phyloP scores from a whole-genome alignment of 768 basidiomycete species.

The Aureoboletus auriporus region DNA sequence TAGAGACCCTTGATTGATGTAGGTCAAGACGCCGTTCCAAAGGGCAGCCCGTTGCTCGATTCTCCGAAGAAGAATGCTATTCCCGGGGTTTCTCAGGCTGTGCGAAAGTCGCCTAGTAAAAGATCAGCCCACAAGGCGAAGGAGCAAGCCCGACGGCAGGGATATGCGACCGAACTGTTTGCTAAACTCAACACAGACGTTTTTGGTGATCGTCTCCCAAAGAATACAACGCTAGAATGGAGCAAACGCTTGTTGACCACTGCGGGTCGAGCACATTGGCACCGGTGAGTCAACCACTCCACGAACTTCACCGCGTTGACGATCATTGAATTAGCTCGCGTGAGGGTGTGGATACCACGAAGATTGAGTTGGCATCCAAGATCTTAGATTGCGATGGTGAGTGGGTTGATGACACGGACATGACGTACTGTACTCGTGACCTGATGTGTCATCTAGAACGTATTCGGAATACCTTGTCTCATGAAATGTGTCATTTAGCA shows the following conservation, averaged over 20 bases:
- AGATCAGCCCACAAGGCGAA: constrained; percentile 32
- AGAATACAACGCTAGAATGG: constrained; percentile 58
- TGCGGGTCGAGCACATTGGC: constrained; percentile 67
- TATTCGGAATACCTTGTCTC: constrained; percentile 76
- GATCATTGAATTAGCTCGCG: constrained; percentile 37
- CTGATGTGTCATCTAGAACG: constrained; percentile 48
- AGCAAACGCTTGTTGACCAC: constrained; percentile 62
- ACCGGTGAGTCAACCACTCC: constrained; percentile 38
- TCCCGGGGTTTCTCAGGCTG: neutral
- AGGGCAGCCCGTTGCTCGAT: constrained; percentile 3
- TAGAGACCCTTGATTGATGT: neutral
- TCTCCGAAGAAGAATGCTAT: constrained; percentile 9
- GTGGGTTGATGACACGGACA: constrained; percentile 3
- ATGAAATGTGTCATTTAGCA: constrained; percentile 92
- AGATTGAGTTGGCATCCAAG: constrained; percentile 80
- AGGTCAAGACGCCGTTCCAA: constrained; percentile 5
- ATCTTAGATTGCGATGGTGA: constrained; percentile 74
- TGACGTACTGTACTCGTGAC: neutral
- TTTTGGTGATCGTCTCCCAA: constrained; percentile 53
- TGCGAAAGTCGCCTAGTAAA: constrained; percentile 19
- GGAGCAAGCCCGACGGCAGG: constrained; percentile 41
- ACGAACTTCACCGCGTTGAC: neutral
- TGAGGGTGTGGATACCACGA: constrained; percentile 54
- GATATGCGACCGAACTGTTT: constrained; percentile 60
- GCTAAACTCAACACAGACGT: constrained; percentile 53